Percentiles rank a stretch among this genome's conserved stretches.
phyloP scores from a whole-genome alignment of 768 basidiomycete genomes.

The Boletus sp. region DNA sequence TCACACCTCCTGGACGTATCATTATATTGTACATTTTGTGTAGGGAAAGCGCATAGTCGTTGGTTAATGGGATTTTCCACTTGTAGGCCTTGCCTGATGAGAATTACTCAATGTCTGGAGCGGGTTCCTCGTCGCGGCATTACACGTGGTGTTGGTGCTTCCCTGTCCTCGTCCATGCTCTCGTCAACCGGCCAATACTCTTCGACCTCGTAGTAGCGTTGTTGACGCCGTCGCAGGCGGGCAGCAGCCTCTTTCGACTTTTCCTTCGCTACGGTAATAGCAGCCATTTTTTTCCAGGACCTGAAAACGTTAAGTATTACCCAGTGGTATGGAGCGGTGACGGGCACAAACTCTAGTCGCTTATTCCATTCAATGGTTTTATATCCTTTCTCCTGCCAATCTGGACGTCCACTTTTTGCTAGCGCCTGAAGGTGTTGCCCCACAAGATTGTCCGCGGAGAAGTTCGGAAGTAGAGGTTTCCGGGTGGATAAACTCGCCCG shows the following conservation, averaged over 20 bases:
- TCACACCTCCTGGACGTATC: background rate
- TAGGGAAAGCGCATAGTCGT: background rate
- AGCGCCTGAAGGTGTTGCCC: conserved; percentile 55
- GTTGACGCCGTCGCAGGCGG: conserved; percentile 11
- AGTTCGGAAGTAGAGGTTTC: conserved; percentile 62
- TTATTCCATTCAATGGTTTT: conserved; percentile 49
- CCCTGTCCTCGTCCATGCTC: conserved; percentile 4
- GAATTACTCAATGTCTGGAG: conserved; percentile 9
- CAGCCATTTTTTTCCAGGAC: conserved; percentile 30
- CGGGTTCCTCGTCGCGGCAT: conserved; percentile 18
- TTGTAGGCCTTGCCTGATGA: background rate
- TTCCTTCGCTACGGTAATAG: conserved; percentile 14
- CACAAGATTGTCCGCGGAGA: conserved; percentile 57
- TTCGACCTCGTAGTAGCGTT: conserved; percentile 10
- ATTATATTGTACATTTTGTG: conserved; percentile 1
- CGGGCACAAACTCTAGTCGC: conserved; percentile 51
- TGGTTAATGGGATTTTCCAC: background rate
- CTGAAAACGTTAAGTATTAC: conserved; percentile 5
- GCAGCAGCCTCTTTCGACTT: conserved; percentile 14
- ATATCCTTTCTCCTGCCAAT: conserved; percentile 52
- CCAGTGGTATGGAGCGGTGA: background rate
- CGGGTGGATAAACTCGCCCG: conserved; percentile 43
- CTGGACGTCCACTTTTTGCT: conserved; percentile 44
- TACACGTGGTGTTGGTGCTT: background rate
- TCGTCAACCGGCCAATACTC: conserved; percentile 13